phyloP scores from a whole-genome alignment of 2,329 filamentous ascomycete genomes.

The Helotiales sp. region DNA sequence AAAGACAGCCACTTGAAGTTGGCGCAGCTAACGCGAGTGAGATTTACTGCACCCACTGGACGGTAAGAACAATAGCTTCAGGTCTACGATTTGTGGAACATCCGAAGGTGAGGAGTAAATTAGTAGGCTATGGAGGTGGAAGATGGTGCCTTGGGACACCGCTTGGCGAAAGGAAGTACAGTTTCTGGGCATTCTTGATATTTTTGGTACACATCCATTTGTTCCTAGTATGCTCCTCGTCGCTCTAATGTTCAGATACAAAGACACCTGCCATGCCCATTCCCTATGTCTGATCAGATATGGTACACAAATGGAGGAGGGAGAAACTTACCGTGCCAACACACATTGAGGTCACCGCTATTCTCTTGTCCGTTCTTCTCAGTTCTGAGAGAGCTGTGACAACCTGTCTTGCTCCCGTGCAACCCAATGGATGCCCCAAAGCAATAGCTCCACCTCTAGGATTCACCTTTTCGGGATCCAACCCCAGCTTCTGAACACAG shows the following conservation, averaged over 20 bases:
- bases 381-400: constrained; percentile 89
- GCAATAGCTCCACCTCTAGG: constrained; percentile 95
- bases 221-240: background rate
- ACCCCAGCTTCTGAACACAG: constrained; percentile 82
- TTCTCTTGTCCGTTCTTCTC: constrained; percentile 75
- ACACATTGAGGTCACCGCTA: constrained; percentile 95
- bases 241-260: constrained; percentile 75
- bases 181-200: no score
- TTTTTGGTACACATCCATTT: no score
- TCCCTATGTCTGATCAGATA: constrained; percentile 36
- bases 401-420: constrained; percentile 89
- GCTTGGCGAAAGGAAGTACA: no score
- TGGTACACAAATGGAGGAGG: background rate
- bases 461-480: constrained; percentile 86
- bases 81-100: no score
- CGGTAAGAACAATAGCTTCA: no score
- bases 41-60: no score
- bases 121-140: no score
- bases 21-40: no score
- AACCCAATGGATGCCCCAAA: constrained; percentile 91
- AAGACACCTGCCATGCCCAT: constrained; percentile 98
- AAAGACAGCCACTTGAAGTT: no score
- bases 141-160: no score
- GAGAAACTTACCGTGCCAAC: constrained; percentile 66
- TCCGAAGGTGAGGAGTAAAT: no score